These are phyloP conservation scores for Gentiana dahurica DNA, from an alignment of 257 asterid species.

Conservation along the genomic window DNA sequence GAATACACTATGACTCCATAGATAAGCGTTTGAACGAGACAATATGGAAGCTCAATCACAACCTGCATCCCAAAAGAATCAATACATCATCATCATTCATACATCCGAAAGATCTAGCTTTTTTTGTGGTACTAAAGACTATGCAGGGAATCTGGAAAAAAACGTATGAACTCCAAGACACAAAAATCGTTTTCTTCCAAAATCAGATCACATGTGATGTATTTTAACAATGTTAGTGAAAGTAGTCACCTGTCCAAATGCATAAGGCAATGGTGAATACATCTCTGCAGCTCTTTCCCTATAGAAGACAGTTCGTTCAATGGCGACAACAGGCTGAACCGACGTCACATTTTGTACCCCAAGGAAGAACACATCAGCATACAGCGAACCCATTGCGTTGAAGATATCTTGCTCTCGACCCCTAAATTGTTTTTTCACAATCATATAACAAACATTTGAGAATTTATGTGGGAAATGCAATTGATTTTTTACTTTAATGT, in stretches of 20 bases:
- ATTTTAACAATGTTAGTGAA: too few relatives aligned
- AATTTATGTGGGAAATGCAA: neutral
- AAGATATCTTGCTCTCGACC: conserved; percentile 45
- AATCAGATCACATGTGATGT: too few relatives aligned
- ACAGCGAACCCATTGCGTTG: conserved; percentile 88
- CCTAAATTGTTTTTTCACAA: conserved; percentile 22
- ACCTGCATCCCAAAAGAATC: conserved; percentile 31
- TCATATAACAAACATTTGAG: neutral
- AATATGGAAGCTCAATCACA: conserved; percentile 65
- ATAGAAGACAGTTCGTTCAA: conserved; percentile 78
- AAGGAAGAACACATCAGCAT: conserved; percentile 53
- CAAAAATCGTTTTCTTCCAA: too few relatives aligned
- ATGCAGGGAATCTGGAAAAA: too few relatives aligned
- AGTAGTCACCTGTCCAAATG: conserved; percentile 56
- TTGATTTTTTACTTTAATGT: neutral
- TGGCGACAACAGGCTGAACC: conserved; percentile 74
- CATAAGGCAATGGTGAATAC: conserved; percentile 83
- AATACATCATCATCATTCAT: too few relatives aligned
- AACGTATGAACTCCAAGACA: too few relatives aligned
- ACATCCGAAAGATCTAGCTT: too few relatives aligned
- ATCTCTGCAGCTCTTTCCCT: conserved; percentile 90
- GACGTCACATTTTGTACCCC: conserved; percentile 69
- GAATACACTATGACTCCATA: conserved; percentile 64
- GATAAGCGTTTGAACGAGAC: conserved; percentile 50
- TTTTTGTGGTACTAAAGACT: too few relatives aligned